A percentile compares a stretch with the other conserved stretches of the same genome.
Evolutionary conservation across 148 eudicot species (phyloP).

Genomic region (Fagopyrum tataricum): DNA sequence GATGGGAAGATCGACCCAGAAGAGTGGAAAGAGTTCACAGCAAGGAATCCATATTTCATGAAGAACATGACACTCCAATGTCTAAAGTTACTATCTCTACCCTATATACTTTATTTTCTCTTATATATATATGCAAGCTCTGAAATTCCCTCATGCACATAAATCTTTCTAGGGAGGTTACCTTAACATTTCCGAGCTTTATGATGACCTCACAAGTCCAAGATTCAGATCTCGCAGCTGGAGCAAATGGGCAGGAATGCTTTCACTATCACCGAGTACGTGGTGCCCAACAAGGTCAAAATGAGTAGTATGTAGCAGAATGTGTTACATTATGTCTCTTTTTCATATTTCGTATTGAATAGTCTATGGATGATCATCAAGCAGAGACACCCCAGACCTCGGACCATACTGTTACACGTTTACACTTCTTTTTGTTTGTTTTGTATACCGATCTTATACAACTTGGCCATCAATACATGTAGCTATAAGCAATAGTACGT

Average conservation of each 20-base stretch:
- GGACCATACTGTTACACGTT: too few relatives aligned
- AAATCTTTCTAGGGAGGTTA: conserved; percentile 49
- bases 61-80: conserved; percentile 46
- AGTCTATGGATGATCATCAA: background rate
- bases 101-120: background rate
- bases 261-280: background rate
- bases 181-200: conserved; percentile 64
- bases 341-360: background rate
- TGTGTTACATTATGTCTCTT: too few relatives aligned
- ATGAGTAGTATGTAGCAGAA: background rate
- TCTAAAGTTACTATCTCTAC: conserved; percentile 28
- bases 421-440: too few relatives aligned
- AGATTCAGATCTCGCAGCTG: conserved; percentile 22
- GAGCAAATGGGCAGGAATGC: background rate
- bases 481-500: too few relatives aligned
- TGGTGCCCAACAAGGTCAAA: background rate
- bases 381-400: background rate
- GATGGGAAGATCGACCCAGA: conserved; percentile 41
- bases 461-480: too few relatives aligned
- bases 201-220: conserved; percentile 21
- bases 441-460: too few relatives aligned
- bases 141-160: background rate
- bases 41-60: conserved; percentile 22
- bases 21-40: conserved; percentile 34
- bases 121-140: background rate